Conservation (phyloP, 345 rosid genomes). For the Linum usitatissimum region DNA sequence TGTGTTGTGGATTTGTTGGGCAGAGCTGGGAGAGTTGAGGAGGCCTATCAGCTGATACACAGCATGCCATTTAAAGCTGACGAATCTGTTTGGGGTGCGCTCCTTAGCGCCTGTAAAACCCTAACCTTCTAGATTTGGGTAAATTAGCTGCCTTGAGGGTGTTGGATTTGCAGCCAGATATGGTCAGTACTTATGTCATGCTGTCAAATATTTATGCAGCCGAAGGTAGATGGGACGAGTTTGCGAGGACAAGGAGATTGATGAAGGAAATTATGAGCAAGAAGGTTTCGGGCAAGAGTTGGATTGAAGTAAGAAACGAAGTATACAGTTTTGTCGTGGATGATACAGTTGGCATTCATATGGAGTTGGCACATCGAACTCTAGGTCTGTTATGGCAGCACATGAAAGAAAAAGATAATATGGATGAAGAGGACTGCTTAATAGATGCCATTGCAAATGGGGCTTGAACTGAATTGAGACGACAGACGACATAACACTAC, state of each 20-base stretch:
- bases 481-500: not conserved
- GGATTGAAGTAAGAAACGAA: slow-evolving; percentile 61
- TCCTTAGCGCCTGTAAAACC: slow-evolving; percentile 76
- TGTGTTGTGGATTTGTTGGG: slow-evolving; percentile 85
- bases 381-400: slow-evolving; percentile 38
- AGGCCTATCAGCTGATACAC: slow-evolving; percentile 60
- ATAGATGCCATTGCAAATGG: slow-evolving; percentile 34
- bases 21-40: slow-evolving; percentile 75
- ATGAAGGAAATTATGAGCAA: slow-evolving; percentile 46
- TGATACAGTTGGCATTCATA: slow-evolving; percentile 34
- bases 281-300: slow-evolving; percentile 79
- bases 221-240: slow-evolving; percentile 69
- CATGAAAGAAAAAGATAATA: slow-evolving; percentile 48
- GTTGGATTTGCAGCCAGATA: slow-evolving; percentile 47
- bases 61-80: slow-evolving; percentile 65
- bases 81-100: slow-evolving; percentile 78
- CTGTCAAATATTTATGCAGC: slow-evolving; percentile 70
- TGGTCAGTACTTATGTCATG: slow-evolving; percentile 56
- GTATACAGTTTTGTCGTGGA: slow-evolving; percentile 50
- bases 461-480: slow-evolving; percentile 16
- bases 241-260: slow-evolving; percentile 50
- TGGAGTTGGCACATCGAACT: slow-evolving; percentile 31
- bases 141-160: slow-evolving; percentile 57
- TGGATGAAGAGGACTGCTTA: slow-evolving; percentile 34
- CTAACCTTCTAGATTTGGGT: slow-evolving; percentile 37